Conservation (phyloP, 768 basidiomycete species). For the Lactifluus rugatus region DNA sequence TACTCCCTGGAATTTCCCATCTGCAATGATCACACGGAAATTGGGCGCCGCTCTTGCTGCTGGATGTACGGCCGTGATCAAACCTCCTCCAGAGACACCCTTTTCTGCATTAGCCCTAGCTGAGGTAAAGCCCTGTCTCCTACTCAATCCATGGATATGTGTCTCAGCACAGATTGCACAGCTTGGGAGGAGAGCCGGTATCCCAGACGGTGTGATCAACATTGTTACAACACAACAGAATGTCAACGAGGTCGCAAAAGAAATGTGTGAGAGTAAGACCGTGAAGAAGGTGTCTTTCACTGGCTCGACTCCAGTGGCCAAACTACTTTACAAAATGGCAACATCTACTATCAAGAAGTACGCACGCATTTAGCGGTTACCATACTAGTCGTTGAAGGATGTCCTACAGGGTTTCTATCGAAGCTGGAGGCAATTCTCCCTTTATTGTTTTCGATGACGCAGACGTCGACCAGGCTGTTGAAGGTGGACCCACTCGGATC, state of each 20-base stretch:
- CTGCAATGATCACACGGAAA: constrained; percentile 91
- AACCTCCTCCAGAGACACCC: constrained; percentile 91
- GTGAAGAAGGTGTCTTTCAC: constrained; percentile 92
- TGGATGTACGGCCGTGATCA: constrained; percentile 94
- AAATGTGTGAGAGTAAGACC: constrained; percentile 81
- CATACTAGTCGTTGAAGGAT: not conserved
- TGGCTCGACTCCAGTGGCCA: constrained; percentile 76
- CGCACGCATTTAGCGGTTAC: constrained; percentile 18
- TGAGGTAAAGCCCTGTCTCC: constrained; percentile 46
- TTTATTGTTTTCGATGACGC: constrained; percentile 98
- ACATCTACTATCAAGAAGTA: constrained; percentile 78
- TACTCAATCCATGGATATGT: not conserved
- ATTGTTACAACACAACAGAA: constrained; percentile 83
- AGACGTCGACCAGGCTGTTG: constrained; percentile 84
- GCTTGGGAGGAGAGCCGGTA: constrained; percentile 81
- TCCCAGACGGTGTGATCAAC: constrained; percentile 94
- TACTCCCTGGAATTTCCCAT: constrained; percentile 92
- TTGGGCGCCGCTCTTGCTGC: constrained; percentile 83
- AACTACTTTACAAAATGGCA: constrained; percentile 61
- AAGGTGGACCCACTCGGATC: constrained; percentile 37
- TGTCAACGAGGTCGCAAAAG: constrained; percentile 79
- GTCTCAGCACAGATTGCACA: constrained; percentile 24
- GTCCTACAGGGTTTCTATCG: constrained; percentile 48
- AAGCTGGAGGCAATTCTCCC: constrained; percentile 91
- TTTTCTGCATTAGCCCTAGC: constrained; percentile 85